These are phyloP conservation scores for Orychophragmus violaceus DNA, from an alignment of 345 rosid genomes.

Conservation along the genomic window DNA sequence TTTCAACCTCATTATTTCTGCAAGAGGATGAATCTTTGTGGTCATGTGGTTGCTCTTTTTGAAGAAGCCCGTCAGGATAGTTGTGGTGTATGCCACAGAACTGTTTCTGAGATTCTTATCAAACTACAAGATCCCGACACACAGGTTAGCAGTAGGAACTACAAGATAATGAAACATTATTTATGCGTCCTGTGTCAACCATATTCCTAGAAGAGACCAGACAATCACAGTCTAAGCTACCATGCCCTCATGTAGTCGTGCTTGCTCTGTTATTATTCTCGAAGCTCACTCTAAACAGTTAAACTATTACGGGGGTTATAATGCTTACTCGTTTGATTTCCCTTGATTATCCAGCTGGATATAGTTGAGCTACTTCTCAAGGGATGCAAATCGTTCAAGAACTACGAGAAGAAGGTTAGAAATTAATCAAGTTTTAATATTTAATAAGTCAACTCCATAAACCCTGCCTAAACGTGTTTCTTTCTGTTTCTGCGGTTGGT, in stretches of 20 bases:
- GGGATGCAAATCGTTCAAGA: conserved; percentile 70
- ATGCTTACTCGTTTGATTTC: neutral
- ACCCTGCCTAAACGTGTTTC: neutral
- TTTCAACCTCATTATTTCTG: conserved; percentile 62
- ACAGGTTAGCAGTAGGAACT: conserved; percentile 45
- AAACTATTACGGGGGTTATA: too few species aligned
- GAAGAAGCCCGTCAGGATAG: conserved; percentile 50
- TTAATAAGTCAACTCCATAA: neutral
- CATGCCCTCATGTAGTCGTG: neutral
- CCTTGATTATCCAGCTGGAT: conserved; percentile 37
- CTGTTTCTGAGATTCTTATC: conserved; percentile 61
- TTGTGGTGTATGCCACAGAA: conserved; percentile 64
- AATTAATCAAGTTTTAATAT: neutral
- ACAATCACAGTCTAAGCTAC: neutral
- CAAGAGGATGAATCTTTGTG: conserved; percentile 61
- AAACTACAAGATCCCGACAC: conserved; percentile 87
- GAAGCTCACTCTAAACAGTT: too few species aligned
- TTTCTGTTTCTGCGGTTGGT: neutral
- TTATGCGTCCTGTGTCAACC: neutral
- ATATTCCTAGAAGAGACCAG: neutral
- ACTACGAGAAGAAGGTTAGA: conserved; percentile 55
- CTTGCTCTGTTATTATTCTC: neutral
- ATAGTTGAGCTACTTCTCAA: conserved; percentile 70
- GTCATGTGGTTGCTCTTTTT: conserved; percentile 36
- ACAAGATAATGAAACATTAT: too few species aligned